phyloP scores from a whole-genome alignment of 2,329 filamentous ascomycete species.

The Helminthosporium solani region DNA sequence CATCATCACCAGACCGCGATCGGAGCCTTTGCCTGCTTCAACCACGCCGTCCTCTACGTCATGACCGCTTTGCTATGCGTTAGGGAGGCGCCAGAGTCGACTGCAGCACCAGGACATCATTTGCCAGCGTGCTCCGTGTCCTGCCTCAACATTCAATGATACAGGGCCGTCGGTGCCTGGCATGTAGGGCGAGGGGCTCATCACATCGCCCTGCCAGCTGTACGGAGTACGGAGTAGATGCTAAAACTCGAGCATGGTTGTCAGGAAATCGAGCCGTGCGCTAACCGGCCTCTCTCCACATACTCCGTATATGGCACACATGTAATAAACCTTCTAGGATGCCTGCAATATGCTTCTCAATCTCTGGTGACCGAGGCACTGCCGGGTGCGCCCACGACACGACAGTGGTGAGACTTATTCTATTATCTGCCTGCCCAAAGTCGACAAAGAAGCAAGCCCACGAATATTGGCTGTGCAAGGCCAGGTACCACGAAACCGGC shows the following conservation, averaged over 20 bases:
- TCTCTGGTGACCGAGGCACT: too few species aligned
- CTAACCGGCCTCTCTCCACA: too few species aligned
- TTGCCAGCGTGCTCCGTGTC: slow-evolving; percentile 8
- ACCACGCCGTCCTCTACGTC: slow-evolving; percentile 16
- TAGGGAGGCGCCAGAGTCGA: not conserved
- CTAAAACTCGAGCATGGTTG: too few species aligned
- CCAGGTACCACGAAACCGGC: not conserved
- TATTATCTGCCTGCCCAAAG: too few species aligned
- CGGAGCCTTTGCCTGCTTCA: not conserved
- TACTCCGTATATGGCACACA: too few species aligned
- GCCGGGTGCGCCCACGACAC: too few species aligned
- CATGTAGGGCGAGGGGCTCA: slow-evolving; percentile 2
- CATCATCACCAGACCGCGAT: slow-evolving; percentile 8
- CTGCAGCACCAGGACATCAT: slow-evolving; percentile 1
- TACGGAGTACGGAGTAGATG: not conserved
- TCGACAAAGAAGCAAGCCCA: too few species aligned
- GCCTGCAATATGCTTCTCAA: too few species aligned
- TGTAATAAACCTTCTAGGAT: too few species aligned
- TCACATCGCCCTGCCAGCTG: slow-evolving; percentile 7
- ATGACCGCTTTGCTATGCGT: slow-evolving; percentile 11
- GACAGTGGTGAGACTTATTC: too few species aligned
- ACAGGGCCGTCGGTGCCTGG: not conserved
- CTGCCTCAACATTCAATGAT: not conserved
- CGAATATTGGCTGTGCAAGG: too few species aligned
- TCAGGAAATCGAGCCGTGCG: too few species aligned